A percentile compares a stretch with the other conserved stretches of the same genome.
These are phyloP conservation scores for Nicotiana obtusifolia DNA, from an alignment of 257 asterid genomes.

Conservation along the genomic window DNA sequence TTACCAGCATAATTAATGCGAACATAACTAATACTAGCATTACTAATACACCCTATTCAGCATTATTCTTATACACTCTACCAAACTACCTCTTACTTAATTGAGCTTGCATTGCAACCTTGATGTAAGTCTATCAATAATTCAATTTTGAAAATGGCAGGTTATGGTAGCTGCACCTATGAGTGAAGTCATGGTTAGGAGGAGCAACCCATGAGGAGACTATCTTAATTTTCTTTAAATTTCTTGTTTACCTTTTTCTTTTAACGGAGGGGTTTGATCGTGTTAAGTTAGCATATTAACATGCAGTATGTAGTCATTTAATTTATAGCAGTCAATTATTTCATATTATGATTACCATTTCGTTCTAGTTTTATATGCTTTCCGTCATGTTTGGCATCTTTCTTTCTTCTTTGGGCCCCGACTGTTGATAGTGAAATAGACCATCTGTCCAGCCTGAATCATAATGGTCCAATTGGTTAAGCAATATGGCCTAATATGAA, in stretches of 20 bases:
- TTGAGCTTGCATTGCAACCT: not conserved
- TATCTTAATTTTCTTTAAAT: too few relatives aligned
- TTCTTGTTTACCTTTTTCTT: too few relatives aligned
- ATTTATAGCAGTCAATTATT: not conserved
- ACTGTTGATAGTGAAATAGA: not conserved
- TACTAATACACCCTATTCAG: too few relatives aligned
- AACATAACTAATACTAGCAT: too few relatives aligned
- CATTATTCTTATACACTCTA: too few relatives aligned
- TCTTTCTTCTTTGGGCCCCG: not conserved
- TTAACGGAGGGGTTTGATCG: too few relatives aligned
- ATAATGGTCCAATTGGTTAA: not conserved
- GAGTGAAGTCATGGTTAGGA: not conserved
- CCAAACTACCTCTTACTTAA: too few relatives aligned
- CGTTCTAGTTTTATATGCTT: not conserved
- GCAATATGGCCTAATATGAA: not conserved
- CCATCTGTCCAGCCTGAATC: not conserved
- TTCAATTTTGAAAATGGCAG: conserved; percentile 24
- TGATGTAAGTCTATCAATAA: not conserved
- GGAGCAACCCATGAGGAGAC: not conserved
- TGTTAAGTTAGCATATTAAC: too few relatives aligned
- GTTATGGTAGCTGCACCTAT: conserved; percentile 44
- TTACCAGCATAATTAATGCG: too few relatives aligned
- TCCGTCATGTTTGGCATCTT: not conserved
- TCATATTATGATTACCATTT: not conserved
- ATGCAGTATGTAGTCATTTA: too few relatives aligned